phyloP scores from a whole-genome alignment of 768 basidiomycete species.

The Leucogyrophana mollusca region DNA sequence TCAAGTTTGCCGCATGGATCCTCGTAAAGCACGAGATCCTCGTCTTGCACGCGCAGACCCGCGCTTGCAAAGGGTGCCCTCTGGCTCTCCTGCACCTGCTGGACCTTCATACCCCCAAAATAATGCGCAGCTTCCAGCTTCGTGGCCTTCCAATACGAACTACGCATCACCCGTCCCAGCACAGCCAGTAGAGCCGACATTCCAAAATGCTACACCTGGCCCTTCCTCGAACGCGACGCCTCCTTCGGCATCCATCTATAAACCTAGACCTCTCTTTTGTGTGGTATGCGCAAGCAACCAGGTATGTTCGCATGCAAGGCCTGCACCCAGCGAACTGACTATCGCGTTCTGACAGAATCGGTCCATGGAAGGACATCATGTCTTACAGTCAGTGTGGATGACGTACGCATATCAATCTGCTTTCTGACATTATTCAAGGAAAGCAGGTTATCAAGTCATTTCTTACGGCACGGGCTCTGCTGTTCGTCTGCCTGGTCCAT shows the following conservation, averaged over 20 bases:
- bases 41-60: slow-evolving; percentile 72
- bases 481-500: slow-evolving; percentile 92
- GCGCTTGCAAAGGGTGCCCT: slow-evolving; percentile 52
- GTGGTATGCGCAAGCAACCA: slow-evolving; percentile 99
- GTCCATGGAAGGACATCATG: slow-evolving; percentile 97
- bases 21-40: slow-evolving; percentile 77
- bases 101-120: slow-evolving; percentile 22
- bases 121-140: slow-evolving; percentile 4
- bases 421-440: slow-evolving; percentile 47
- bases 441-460: slow-evolving; percentile 88
- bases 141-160: slow-evolving; percentile 20
- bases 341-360: slow-evolving; percentile 63
- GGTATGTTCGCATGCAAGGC: slow-evolving; percentile 38
- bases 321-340: slow-evolving; percentile 5
- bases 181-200: slow-evolving; percentile 1
- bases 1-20: slow-evolving; percentile 56
- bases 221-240: slow-evolving; percentile 1
- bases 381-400: slow-evolving; percentile 68
- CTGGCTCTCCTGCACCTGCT: slow-evolving; percentile 37
- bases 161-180: neutral
- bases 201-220: slow-evolving; percentile 3
- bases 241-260: slow-evolving; percentile 39
- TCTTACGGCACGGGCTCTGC: slow-evolving; percentile 97
- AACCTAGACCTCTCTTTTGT: slow-evolving; percentile 83
- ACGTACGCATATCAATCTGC: neutral